Base-by-base conservation (phyloP, 1,139 yeast genomes). In the Pichia inconspicua region DNA sequence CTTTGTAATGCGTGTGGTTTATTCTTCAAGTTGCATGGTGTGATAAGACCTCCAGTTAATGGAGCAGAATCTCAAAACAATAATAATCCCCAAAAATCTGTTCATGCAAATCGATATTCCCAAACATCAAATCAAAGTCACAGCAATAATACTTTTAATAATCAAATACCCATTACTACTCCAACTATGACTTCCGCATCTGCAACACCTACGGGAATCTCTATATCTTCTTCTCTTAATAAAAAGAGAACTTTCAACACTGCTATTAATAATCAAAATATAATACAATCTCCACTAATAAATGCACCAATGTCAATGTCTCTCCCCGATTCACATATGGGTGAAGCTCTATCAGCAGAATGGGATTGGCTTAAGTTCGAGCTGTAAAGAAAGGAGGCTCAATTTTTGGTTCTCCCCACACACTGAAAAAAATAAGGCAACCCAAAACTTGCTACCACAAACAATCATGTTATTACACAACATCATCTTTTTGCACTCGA, bases 1-100 rank as follows among this genome's bases (percentile, higher is more conserved):
- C 62, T 78, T 22, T 78, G 83, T 59, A 78, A 78, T 58, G 83
- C 83, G 0, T 78, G 83, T 64, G 82, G 83, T 1, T 65, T 78
- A 38, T 78, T 77, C 54, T 68, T 74, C 53, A 77, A 77, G 60
- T 63, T 78, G 38, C 82, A 78, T 56, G 83, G 83, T 30, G 78
- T 77, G 10, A 75, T 77, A 5, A 61, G 82, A 43, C 82, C 82
- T 7, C 67, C 76, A 45, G 68, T 66, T 39, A 32, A 19, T 10
- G 44, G 42, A 9, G 1, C 12, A 14, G 34, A 30, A 12, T 30
- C 34, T 30, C 34, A 30, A 30, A 30, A 30, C n/a, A 30, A 14
- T 14, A 30, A 30, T 11, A 27, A 27, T 5, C 30, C 30, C 10
- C 22, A 22, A 5, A 27, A 27, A 6, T 27, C 30, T 7, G 11